phyloP scores from a whole-genome alignment of 1,139 yeast genomes.

The Blastobotrys indianensis region DNA sequence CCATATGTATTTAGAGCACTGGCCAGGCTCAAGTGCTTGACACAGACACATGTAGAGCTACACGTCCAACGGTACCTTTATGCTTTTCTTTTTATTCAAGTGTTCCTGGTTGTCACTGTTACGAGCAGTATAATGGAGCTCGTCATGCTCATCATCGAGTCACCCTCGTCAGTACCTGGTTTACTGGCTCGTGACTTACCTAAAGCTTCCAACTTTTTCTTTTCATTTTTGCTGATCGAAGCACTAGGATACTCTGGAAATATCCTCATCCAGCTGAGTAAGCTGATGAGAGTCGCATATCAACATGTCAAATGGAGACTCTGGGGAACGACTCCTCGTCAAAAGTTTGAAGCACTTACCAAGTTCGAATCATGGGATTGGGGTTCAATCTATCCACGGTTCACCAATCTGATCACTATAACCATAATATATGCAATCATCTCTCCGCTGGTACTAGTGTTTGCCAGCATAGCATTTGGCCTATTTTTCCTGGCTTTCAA shows the following conservation, averaged over 20 bases:
- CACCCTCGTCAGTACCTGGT: conserved; percentile 67
- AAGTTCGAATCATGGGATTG: conserved; percentile 47
- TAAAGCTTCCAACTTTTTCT: conserved; percentile 75
- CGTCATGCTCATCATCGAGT: conserved; percentile 55
- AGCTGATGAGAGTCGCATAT: conserved; percentile 35
- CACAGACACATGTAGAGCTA: conserved; percentile 57
- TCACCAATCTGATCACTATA: conserved; percentile 70
- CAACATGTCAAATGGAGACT: too few species aligned
- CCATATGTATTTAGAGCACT: conserved; percentile 64
- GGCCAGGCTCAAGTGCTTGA: conserved; percentile 65
- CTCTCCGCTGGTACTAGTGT: conserved; percentile 68
- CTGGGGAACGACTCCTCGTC: conserved; percentile 20
- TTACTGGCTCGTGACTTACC: conserved; percentile 71
- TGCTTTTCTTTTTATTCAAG: conserved; percentile 70
- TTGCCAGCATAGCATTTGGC: conserved; percentile 53
- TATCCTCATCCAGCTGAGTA: conserved; percentile 14
- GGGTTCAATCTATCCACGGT: conserved; percentile 75
- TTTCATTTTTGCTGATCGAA: conserved; percentile 63
- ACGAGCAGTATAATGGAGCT: conserved; percentile 74
- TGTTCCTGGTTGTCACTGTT: conserved; percentile 76
- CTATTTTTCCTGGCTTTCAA: conserved; percentile 61
- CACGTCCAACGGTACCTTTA: conserved; percentile 74
- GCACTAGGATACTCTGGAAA: conserved; percentile 66
- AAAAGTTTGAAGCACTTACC: conserved; percentile 11
- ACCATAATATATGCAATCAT: conserved; percentile 71